Conservation (phyloP, 257 asterid genomes). For the Lycium barbarum region DNA sequence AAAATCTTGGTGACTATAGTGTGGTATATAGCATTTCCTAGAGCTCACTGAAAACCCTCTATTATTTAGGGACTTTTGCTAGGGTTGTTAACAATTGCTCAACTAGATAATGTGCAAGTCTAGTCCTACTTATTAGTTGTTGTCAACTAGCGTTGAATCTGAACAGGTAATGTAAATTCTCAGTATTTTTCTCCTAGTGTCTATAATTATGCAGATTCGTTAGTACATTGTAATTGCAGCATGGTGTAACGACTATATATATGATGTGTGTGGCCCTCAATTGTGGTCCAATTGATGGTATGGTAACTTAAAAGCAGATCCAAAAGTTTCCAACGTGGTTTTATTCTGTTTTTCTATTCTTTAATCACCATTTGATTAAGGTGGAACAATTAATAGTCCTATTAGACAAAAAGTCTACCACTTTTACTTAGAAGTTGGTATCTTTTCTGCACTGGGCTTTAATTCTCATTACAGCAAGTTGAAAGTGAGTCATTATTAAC, state of each 20-base stretch:
- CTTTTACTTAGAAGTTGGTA: background rate
- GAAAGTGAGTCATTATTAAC: conserved; percentile 18
- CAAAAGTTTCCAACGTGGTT: background rate
- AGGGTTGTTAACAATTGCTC: background rate
- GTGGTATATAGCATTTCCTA: background rate
- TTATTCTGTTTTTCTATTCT: background rate
- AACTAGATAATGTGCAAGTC: background rate
- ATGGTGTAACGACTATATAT: background rate
- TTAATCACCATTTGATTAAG: background rate
- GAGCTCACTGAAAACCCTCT: background rate
- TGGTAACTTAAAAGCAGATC: background rate
- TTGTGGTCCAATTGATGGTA: background rate
- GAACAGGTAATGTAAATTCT: background rate
- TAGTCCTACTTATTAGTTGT: background rate
- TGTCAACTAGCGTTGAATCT: background rate
- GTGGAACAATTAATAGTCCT: background rate
- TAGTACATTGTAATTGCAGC: background rate
- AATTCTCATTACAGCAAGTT: background rate
- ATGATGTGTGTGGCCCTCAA: no score
- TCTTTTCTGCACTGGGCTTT: background rate
- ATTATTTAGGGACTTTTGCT: background rate
- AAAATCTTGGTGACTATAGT: background rate
- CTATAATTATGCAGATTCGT: background rate
- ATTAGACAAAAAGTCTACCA: background rate
- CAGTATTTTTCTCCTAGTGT: background rate